These are phyloP conservation scores for Mimosa bimucronata DNA, from an alignment of 306 rosid genomes.

Conservation along the genomic window DNA sequence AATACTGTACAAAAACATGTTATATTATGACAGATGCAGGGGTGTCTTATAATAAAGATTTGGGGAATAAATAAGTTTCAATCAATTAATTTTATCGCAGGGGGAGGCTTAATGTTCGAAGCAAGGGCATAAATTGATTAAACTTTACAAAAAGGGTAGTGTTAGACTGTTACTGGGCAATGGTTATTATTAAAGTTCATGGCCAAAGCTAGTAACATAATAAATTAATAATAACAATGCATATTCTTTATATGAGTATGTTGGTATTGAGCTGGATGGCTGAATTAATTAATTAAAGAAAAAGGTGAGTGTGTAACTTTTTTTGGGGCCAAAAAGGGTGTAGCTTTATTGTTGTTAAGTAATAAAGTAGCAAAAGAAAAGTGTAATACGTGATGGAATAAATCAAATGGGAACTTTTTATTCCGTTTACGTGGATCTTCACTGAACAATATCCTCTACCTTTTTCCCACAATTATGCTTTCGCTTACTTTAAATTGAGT, in stretches of 20 bases:
- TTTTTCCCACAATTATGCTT: background rate
- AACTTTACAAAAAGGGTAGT: too few species aligned
- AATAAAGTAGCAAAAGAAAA: background rate
- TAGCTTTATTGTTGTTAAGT: background rate
- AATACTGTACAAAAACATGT: too few species aligned
- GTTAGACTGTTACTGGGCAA: too few species aligned
- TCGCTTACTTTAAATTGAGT: background rate
- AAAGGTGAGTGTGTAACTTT: background rate
- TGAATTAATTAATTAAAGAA: background rate
- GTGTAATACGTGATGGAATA: background rate
- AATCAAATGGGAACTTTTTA: constrained; percentile 16
- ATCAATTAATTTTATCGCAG: too few species aligned
- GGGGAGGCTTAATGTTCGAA: too few species aligned
- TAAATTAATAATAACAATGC: background rate
- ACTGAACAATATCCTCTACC: background rate
- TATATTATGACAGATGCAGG: too few species aligned
- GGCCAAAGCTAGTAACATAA: background rate
- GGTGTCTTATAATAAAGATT: too few species aligned
- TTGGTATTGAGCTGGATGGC: background rate
- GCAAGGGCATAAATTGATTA: background rate
- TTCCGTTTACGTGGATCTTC: background rate
- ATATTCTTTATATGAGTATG: too few species aligned
- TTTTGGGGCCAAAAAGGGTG: too few species aligned
- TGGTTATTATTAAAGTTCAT: too few species aligned
- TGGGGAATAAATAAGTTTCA: too few species aligned